Evolutionary conservation across 805 yeast species (phyloP), one percentile per base, ranked within the genome.

Genomic region (Phaffomyces thermotolerans): DNA sequence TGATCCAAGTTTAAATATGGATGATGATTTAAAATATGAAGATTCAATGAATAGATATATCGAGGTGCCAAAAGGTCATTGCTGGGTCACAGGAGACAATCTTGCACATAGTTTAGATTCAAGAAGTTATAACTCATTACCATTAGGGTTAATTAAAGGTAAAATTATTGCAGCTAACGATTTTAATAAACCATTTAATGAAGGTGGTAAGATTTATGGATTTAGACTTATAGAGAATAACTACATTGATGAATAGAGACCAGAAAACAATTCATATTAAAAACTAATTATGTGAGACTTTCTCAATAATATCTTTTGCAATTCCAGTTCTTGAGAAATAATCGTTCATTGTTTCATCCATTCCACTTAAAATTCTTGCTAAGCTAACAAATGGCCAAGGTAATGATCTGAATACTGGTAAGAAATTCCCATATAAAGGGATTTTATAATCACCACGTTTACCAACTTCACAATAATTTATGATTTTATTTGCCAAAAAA

Each of bases 81-180:
- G 87, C 39, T 93, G 98, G 98, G 82, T 90, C 4, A 88, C 97
- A 0, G 99, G 99, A 2, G 99, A 93, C 58, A 93, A 93, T 58
- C 64, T 91, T 45, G 75, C 87, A 24, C 88, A 82, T 52, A 86
- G 96, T 18, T 67, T 90, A 39, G 99, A 93, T 56, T 87, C 96
- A 5, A 69, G 99, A 52, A 78, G 87, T 0, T 93, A 93, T 59
- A 85, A 90, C 33, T 87, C 82, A n/a, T 66, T 93, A 31, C 98
- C 99, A 2, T 70, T 88, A 79, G 98, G 81, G 0, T 66, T 93
- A 34, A 80, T 93, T 4, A 80, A 81, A 52, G 99, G 98, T 2
- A 90, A 87, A 57, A 80, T 93, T 13, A 73, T 83, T 6, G 91
- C 87, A 8, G 91, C 84, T 8, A 69, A 75, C 56, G 73, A 74